Evolutionary conservation across 352 stramenopile genomes (phyloP), one percentile per base, ranked within the genome.

Genomic region (Thraustochytrium striatum): DNA sequence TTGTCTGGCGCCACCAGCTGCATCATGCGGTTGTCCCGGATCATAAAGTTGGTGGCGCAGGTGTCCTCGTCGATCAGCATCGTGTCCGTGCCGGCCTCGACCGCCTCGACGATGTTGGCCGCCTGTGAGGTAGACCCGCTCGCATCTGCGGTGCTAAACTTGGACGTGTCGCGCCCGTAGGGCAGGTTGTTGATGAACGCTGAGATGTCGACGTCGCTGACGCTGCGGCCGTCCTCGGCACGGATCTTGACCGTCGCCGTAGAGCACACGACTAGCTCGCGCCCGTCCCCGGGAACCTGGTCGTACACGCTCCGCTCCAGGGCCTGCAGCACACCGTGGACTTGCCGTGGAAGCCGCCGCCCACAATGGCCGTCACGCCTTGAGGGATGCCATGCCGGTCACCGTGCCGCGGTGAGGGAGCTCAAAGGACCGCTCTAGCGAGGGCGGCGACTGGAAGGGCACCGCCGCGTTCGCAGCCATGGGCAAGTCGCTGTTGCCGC

Each of bases 21-120:
- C 86, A 97, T 93, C 94, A 98, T 98, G 84, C 97, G 96, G 82
- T 91, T 89, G 84, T 98, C 95, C 32, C 95, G 89, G 62, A 97
- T 97, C 94, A 99, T 99, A 73, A 98, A 98, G 83, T 98, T 98
- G 30, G 94, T 98, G 2, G 94, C 94, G 79, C 91, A 97, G 1
- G 96, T 97, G 85, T 99, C 95, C 84, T 98, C 95, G 81, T 98
- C 95, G 43, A 98, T 92, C 3, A 98, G 85, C 36, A 98, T 84
- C 43, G 90, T 95, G 25, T 92, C 92, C 0, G 93, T 89, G 57
- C 94, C 94, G 52, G 95, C 87, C 86, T 93, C 86, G 32, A 92
- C 61, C 19, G 91, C 90, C 81, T 98, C 95, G 28, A 97, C 86
- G 83, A 98, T 98, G 83, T 96, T 97, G 7, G 93, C 91, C 3